Evolutionary conservation across 2,329 filamentous ascomycete genomes (phyloP), one percentile per base, ranked within the genome.

Genomic region (Colletotrichum eleusines): DNA sequence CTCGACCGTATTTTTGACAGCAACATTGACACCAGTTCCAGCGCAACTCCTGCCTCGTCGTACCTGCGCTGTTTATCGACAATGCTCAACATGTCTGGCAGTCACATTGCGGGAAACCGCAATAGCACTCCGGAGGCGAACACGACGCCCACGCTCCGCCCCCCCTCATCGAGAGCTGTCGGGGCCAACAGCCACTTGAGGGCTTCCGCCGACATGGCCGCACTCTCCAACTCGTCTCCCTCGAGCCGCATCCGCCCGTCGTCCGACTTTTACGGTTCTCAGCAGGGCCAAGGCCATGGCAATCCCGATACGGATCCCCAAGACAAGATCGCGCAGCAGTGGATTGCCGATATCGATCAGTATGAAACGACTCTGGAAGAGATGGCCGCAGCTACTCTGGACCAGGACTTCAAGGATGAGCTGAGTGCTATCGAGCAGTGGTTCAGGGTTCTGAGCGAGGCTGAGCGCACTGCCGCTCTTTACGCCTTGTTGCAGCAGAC

Each of bases 361-460:
- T 98, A 98, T 78, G 96, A 99, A 86, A 97, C 91, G n/a, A 99
- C 96, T 1, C 83, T 99, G 77, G 96, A 98, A 82, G 96, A 99
- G 81, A 99, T 99, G 96, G 96, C 96, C 53, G 95, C 95, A 40
- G 96, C 96, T 35, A 98, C 96, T n/a, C 86, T 98, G 65, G 96
- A 99, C 80, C 96, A 99, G 84, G 96, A 99, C 80, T 99, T 99
- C 87, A 99, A 99, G 85, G 96, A 98, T 82, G 96, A 99, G 82
- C 89, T 99, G 72, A 98, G 94, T 80, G 96, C 96, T 75, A 99
- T 99, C 78, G 96, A 99, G 84, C 96, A 99, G 85, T 99, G 96
- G 96, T 99, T 99, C 82, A 92, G 95, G 73, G 96, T 99, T 64
- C 86, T 99, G 74, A 98, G 95, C 78, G 96, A 98, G 83, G 95